Evolutionary conservation across 1,284 basidiomycete species (phyloP), one percentile per base, ranked within the genome.

Genomic region (Sutorius eximius): DNA sequence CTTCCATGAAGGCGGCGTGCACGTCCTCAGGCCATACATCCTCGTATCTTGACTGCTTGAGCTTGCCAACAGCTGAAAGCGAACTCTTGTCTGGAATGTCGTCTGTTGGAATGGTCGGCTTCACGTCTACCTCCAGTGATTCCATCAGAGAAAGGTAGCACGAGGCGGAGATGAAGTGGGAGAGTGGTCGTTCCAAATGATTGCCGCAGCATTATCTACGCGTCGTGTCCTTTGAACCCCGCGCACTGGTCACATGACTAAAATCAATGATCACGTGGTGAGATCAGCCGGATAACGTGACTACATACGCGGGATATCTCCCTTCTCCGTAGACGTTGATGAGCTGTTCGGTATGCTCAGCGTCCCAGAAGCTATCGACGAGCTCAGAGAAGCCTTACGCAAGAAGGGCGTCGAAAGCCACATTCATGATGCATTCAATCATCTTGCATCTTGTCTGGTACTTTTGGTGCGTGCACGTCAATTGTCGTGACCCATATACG

Each of bases 1-100:
- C 67, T 71, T 69, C 71, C 67, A 73, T 73, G 37, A 69, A 69
- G 12, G 71, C 67, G 49, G 67, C 67, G 67, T 69, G 71, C 52
- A 69, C 71, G 38, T 69, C 69, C 22, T 68, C 70, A 1, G 70
- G 64, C 67, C 67, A 69, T 29, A 73, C 70, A 33, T 69, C 67
- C 34, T 69, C 70, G 34, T 69, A 69, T 45, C 71, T 64, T 24
- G 70, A 71, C 18, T 69, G 58, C 43, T 68, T 71, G 50, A 69
- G 45, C 48, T 59, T 70, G 45, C 34, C 42, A 40, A 49, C 37
- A 20, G 30, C 22, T 15, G 36, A 11, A 44, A 40, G 27, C 15
- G 37, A 40, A 30, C 36, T 32, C 37, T 50, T 50, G 20, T 51
- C 55, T 34, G 41, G 38, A 30, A 34, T 37, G n/a, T 58, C 49